Evolutionary conservation across 2,329 filamentous ascomycete genomes (phyloP), one percentile per base, ranked within the genome.

Genomic region (Coleophoma crateriformis): DNA sequence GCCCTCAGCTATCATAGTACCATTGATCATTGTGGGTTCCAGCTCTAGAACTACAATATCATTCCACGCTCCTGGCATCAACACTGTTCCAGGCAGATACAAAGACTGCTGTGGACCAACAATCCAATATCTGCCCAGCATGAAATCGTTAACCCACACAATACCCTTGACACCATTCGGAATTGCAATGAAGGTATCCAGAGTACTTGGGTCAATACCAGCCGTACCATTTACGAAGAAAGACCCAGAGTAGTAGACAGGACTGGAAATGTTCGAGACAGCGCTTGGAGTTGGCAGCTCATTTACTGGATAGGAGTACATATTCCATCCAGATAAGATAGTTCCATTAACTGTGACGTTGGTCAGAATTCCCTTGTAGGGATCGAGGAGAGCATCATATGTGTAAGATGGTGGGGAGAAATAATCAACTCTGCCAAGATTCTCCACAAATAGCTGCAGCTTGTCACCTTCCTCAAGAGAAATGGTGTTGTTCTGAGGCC

Each of bases 351-450:
- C 51, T 0, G 64, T 71, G 1, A 77, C 71, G 45, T 74, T 61
- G 1, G 68, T 68, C 6, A 66, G 53, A 14, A 78, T 70, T 1
- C 75, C 75, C 53, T 77, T 77, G 22, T 61, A 63, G 22, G 69
- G 75, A 35, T 78, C 73, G 7, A 62, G 61, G 10, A 75, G 62
- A 5, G 66, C 67, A 51, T 27, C 27, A 27, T 27, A 27, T 27
- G 27, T 27, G 27, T 27, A 27, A 27, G 27, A 27, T 27, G 27
- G 27, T 27, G 27, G 27, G 8, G 27, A 27, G 8, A 27, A 27
- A 4, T 72, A 75, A 52, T 77, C 70, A 1, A 76, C 71, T 3
- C 75, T 67, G 1, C 74, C 75, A 14, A 77, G 64, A 45, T 77
- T 78, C 58, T 78, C 75, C 1, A 76, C 68, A 4, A 77, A 57